Percentiles rank a stretch among this genome's conserved stretches.
Conservation (phyloP, 768 basidiomycete species). For the Xerocomus spinulosus region DNA sequence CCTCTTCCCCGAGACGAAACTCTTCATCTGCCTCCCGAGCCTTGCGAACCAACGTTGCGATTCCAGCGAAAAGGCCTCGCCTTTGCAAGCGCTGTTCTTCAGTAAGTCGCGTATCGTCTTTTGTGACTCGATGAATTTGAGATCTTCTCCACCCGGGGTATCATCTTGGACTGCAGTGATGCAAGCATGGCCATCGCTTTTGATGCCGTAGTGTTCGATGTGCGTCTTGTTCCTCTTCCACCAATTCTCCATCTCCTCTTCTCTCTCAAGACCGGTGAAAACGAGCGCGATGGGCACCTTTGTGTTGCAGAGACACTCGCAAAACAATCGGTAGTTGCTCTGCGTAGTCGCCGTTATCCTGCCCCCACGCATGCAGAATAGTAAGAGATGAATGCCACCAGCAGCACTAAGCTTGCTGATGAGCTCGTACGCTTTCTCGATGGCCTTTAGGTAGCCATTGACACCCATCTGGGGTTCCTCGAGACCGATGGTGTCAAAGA, state of each 20-base stretch:
- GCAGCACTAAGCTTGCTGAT: slow-evolving; percentile 24
- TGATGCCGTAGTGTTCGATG: slow-evolving; percentile 24
- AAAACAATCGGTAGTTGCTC: slow-evolving; percentile 39
- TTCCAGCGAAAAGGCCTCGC: slow-evolving; percentile 13
- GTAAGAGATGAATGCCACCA: slow-evolving; percentile 39
- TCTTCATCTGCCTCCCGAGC: slow-evolving; percentile 8
- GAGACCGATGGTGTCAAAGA: slow-evolving; percentile 36
- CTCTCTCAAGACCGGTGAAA: slow-evolving; percentile 40
- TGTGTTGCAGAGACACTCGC: slow-evolving; percentile 35
- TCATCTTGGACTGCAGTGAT: slow-evolving; percentile 27
- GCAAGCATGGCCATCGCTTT: slow-evolving; percentile 31
- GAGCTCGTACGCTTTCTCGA: slow-evolving; percentile 30
- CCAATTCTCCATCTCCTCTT: slow-evolving; percentile 32
- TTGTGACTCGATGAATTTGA: slow-evolving; percentile 23
- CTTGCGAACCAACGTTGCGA: slow-evolving; percentile 15
- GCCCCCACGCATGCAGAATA: slow-evolving; percentile 40
- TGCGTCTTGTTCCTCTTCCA: slow-evolving; percentile 27
- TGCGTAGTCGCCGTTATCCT: slow-evolving; percentile 33
- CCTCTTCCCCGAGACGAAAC: slow-evolving; percentile 12
- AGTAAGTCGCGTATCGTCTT: slow-evolving; percentile 18
- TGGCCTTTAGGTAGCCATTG: slow-evolving; percentile 24
- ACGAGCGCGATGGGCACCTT: slow-evolving; percentile 37
- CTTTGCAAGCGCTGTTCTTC: slow-evolving; percentile 11
- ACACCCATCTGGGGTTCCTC: slow-evolving; percentile 29
- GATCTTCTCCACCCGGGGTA: slow-evolving; percentile 12